Conservation (phyloP, 2,329 filamentous ascomycete species). For the Apiospora arundinis region DNA sequence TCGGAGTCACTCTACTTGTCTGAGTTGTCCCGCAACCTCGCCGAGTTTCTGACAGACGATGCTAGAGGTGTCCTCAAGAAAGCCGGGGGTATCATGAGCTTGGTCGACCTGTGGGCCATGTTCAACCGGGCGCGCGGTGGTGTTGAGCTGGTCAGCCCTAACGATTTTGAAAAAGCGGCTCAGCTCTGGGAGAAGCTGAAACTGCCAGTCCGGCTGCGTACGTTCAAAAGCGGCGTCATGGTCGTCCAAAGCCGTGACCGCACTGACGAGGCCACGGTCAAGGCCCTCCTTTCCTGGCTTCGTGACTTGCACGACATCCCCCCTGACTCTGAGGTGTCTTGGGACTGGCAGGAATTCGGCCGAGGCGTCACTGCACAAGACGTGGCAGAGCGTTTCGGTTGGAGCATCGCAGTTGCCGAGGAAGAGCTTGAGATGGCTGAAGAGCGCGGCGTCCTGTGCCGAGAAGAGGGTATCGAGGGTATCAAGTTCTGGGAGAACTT, state of each 20-base stretch:
- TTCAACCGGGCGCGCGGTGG: constrained; percentile 94
- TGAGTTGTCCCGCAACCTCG: constrained; percentile 82
- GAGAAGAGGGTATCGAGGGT: constrained; percentile 91
- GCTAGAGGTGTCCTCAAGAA: constrained; percentile 76
- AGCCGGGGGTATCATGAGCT: constrained; percentile 85
- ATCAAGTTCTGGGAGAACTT: constrained; percentile 92
- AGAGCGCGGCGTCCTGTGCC: constrained; percentile 83
- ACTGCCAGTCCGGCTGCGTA: constrained; percentile 83
- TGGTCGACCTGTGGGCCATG: constrained; percentile 91
- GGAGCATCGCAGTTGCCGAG: constrained; percentile 94
- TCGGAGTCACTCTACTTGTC: constrained; percentile 88
- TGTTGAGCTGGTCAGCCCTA: constrained; percentile 90
- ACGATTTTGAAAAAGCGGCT: constrained; percentile 90
- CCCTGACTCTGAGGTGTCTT: constrained; percentile 68
- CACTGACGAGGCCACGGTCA: constrained; percentile 89
- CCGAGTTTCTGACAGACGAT: constrained; percentile 90
- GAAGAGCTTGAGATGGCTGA: constrained; percentile 98
- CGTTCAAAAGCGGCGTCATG: constrained; percentile 92
- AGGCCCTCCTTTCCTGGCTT: constrained; percentile 78
- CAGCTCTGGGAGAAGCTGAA: constrained; percentile 86
- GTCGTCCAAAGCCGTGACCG: constrained; percentile 89
- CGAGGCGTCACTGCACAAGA: constrained; percentile 90
- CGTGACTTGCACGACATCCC: constrained; percentile 71
- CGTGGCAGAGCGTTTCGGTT: constrained; percentile 86
- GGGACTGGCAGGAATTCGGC: constrained; percentile 82